Percentiles rank a stretch among this genome's conserved stretches.
Conservation (phyloP, 2,329 filamentous ascomycete genomes). For the Conoideocrella luteorostrata region DNA sequence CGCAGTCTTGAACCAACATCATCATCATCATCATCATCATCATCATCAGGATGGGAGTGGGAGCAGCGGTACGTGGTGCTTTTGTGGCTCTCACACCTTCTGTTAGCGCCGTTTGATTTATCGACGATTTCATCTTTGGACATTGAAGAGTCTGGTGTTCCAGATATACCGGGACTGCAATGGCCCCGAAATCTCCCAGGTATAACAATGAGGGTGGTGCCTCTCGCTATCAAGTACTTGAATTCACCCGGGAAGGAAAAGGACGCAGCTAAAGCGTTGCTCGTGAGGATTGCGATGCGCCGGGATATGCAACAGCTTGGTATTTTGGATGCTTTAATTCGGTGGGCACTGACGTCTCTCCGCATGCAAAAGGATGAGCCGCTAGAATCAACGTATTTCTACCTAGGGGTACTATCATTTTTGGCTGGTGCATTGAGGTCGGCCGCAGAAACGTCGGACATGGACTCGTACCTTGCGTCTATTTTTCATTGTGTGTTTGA, state of each 20-base stretch:
- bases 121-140: constrained; percentile 68
- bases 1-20: constrained; percentile 11
- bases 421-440: constrained; percentile 65
- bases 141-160: constrained; percentile 38
- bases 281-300: constrained; percentile 76
- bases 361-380: constrained; percentile 31
- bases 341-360: constrained; percentile 63
- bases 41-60: constrained; percentile 67
- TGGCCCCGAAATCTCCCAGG: constrained; percentile 59
- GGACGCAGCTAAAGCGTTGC: constrained; percentile 75
- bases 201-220: constrained; percentile 64
- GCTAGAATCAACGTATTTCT: constrained; percentile 59
- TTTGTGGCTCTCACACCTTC: constrained; percentile 78
- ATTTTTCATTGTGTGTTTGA: constrained; percentile 62
- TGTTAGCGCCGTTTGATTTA: constrained; percentile 85
- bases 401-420: constrained; percentile 73
- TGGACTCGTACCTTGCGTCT: constrained; percentile 56
- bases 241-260: constrained; percentile 76
- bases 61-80: constrained; percentile 83
- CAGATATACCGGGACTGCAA: constrained; percentile 39
- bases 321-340: constrained; percentile 59
- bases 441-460: constrained; percentile 67
- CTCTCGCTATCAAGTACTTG: constrained; percentile 65
- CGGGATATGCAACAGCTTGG: constrained; percentile 80
- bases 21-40: no score